Base-by-base conservation (phyloP, 306 rosid genomes). In the Sicyos baderoa region DNA sequence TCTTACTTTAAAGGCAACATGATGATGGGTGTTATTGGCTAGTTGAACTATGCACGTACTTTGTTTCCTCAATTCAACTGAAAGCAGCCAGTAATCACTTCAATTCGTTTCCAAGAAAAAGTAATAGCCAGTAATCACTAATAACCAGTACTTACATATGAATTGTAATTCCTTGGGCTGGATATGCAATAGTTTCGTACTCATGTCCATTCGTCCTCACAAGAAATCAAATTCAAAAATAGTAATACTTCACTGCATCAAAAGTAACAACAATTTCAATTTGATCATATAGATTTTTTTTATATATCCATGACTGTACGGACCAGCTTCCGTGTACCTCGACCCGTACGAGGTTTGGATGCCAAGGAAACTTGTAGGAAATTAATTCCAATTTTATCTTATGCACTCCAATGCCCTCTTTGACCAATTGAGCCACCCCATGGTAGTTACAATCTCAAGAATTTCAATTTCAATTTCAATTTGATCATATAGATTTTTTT, bases 51-150 rank as follows among this genome's bases (percentile, higher is more conserved):
- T 77, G 85, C 99, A 90, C 19, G 88, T 71, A 77, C 95, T 85
- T 76, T 86, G 97, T 83, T 90, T 94, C 94, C 74, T 90, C 82
- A 84, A 71, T 74, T 90, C 89, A 84, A 88, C 97, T 94, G 49
- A 54, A 77, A 75, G 18, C 29, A 77, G 56, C 74, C 71, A 66
- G 17, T 29, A 3, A 2, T 64, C 3, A 44, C 50, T 37, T 61
- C 32, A 64, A 44, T 19, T 64, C 11, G 44, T 64, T 64, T 63
- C 42, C 17, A 19, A 17, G 12, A 17, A 23, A 14, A 61, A 61
- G 68, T 13, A 54, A 71, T 71, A 23, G 56, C 22, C 32, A 27
- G 8, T n/a, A 5, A 53, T 17, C 21, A 40, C 69, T 74, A 22
- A 67, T 29, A 47, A 77, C 72, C 3, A 25, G 54, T 37, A 80